Percentiles rank a stretch among this genome's conserved stretches.
Conservation (phyloP, 768 basidiomycete genomes). For the Pulveroboletus ravenelii region DNA sequence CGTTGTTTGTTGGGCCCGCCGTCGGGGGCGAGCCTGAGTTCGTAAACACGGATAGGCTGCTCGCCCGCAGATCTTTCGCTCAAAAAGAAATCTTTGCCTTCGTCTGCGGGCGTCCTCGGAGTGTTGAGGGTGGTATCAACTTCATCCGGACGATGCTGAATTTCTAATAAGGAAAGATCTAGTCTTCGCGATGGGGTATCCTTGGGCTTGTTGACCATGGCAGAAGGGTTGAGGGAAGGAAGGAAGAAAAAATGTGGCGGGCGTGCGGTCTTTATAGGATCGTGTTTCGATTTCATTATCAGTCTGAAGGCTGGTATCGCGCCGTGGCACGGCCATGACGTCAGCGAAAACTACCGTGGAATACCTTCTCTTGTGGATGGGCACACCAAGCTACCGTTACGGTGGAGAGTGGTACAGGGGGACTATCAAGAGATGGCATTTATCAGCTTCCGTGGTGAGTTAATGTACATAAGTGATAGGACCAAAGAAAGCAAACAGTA, state of each 20-base stretch:
- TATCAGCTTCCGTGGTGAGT: too few relatives aligned
- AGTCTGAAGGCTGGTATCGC: not conserved
- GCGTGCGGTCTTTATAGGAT: conserved; percentile 11
- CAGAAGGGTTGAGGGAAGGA: not conserved
- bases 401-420: too few relatives aligned
- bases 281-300: conserved; percentile 10
- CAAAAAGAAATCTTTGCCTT: conserved; percentile 85
- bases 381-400: not conserved
- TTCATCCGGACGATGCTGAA: not conserved
- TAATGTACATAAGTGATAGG: too few relatives aligned
- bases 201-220: conserved; percentile 13
- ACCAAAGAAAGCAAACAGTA: too few relatives aligned
- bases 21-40: conserved; percentile 81
- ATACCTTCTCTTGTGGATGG: conserved; percentile 1
- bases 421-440: too few relatives aligned
- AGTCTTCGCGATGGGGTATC: not conserved
- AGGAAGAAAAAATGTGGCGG: conserved; percentile 1
- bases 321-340: conserved; percentile 7
- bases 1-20: conserved; percentile 85
- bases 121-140: conserved; percentile 36
- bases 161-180: conserved; percentile 16
- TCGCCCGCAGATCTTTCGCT: conserved; percentile 48
- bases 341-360: conserved; percentile 5
- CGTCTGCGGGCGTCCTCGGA: conserved; percentile 89
- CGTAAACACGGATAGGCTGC: conserved; percentile 74